Evolutionary conservation across 2,329 filamentous ascomycete species (phyloP).

Genomic region (Apiospora arundinis): DNA sequence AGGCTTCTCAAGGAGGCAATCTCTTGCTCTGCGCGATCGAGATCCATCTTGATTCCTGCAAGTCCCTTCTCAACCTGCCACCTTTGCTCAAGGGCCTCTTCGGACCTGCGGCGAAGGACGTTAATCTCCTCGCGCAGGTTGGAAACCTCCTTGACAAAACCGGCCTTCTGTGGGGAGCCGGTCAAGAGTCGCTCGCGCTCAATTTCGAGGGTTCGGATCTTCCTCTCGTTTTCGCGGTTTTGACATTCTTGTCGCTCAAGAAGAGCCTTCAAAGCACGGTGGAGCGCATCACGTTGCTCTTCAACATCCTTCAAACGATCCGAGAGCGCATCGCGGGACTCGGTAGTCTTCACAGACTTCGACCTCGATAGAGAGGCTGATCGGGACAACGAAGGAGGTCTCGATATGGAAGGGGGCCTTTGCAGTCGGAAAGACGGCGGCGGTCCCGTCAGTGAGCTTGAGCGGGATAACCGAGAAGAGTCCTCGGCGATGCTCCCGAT

Average conservation of each 20-base stretch:
- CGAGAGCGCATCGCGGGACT: constrained; percentile 72
- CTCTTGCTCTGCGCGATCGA: constrained; percentile 94
- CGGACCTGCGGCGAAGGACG: constrained; percentile 81
- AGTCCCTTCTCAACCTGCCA: constrained; percentile 95
- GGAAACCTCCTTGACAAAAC: constrained; percentile 84
- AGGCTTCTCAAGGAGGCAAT: constrained; percentile 81
- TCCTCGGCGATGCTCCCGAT: constrained; percentile 45
- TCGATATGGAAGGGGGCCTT: constrained; percentile 44
- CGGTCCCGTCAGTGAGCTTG: constrained; percentile 45
- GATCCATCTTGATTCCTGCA: constrained; percentile 89
- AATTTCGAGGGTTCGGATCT: constrained; percentile 74
- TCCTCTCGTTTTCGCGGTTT: constrained; percentile 82
- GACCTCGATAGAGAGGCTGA: constrained; percentile 61
- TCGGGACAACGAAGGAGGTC: constrained; percentile 31
- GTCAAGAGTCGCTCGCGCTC: constrained; percentile 78
- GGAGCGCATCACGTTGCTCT: constrained; percentile 89
- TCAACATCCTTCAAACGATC: constrained; percentile 92
- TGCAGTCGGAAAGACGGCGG: constrained; percentile 37
- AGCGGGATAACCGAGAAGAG: constrained; percentile 47
- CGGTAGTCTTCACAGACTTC: constrained; percentile 60
- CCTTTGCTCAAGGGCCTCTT: constrained; percentile 94
- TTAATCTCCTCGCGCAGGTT: constrained; percentile 85
- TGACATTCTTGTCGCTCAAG: constrained; percentile 87
- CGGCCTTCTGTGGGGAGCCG: constrained; percentile 72
- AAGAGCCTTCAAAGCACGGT: constrained; percentile 83